Evolutionary conservation across 768 basidiomycete species (phyloP), one percentile per base, ranked within the genome.

Genomic region (Infundibulicybe gibba): DNA sequence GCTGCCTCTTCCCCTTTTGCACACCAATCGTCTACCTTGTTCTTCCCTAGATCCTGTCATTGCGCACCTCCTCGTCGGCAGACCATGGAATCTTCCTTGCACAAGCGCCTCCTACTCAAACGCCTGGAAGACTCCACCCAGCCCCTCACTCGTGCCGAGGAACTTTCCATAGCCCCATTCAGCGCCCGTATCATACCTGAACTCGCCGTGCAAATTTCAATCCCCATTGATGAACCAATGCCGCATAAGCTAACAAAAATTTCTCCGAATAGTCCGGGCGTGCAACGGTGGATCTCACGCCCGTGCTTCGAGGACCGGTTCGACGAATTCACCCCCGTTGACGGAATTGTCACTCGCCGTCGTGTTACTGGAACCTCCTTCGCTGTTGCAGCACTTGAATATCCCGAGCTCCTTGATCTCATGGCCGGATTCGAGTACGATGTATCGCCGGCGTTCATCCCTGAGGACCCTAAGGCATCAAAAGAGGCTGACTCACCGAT

Each of bases 221-320:
- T 62, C 43, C 44, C 57, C 10, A 58, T 67, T 42, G 68, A 67
- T 57, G 69, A 70, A 35, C 51, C 61, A 32, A 65, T 63, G 40
- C 68, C 67, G n/a, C 54, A 61, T 37, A 56, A 56, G 38, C 55
- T 60, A 43, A 57, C 59, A n/a, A 57, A 54, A 33, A 56, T 71
- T 34, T 66, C 65, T 32, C 58, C 56, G n/a, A 63, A 64, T 34
- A 84, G 83, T 57, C 67, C 68, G 12, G 83, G 85, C 45, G 67
- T 91, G 40, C 74, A 72, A 37, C 74, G 67, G n/a, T 91, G 89
- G 89, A 71, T 80, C 50, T 68, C 72, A 32, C 83, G 88, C 3
- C 82, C 85, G 19, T 85, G 84, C 58, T 90, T 87, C 60, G 88
- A 91, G 62, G 86, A 90, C 47, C 72, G 87, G 30, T 67, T 77